Conservation (phyloP, 2,329 filamentous ascomycete genomes). For the Colletotrichum aenigma region DNA sequence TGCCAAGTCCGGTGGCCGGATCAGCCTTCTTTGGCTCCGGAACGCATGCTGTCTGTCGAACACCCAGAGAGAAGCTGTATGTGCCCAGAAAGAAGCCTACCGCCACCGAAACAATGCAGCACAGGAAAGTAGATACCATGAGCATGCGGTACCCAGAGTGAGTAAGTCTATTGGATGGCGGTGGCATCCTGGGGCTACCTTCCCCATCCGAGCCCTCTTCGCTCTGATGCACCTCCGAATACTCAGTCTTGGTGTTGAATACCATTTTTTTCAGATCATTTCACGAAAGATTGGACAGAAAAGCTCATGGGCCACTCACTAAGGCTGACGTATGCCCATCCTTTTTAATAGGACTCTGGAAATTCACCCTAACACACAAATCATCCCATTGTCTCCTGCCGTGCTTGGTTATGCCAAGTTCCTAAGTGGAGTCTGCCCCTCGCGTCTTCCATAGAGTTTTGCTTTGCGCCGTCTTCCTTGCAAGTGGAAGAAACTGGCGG, state of each 20-base stretch:
- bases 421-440: neutral
- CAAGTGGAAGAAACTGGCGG: neutral
- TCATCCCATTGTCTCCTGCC: neutral
- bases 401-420: neutral
- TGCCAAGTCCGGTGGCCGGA: neutral
- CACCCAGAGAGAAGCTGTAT: neutral
- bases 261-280: neutral
- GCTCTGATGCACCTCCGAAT: neutral
- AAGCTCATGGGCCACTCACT: accelerated
- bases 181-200: neutral
- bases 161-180: neutral
- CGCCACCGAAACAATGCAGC: neutral
- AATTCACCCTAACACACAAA: neutral
- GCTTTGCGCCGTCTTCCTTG: neutral
- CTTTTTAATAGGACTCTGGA: neutral
- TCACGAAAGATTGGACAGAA: neutral
- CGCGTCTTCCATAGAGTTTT: neutral
- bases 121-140: neutral
- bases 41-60: neutral
- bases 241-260: neutral
- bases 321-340: neutral
- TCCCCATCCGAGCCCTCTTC: neutral
- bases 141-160: neutral
- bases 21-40: neutral
- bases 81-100: neutral